Evolutionary conservation across 805 yeast species (phyloP).

Genomic region (Candida maltosa): DNA sequence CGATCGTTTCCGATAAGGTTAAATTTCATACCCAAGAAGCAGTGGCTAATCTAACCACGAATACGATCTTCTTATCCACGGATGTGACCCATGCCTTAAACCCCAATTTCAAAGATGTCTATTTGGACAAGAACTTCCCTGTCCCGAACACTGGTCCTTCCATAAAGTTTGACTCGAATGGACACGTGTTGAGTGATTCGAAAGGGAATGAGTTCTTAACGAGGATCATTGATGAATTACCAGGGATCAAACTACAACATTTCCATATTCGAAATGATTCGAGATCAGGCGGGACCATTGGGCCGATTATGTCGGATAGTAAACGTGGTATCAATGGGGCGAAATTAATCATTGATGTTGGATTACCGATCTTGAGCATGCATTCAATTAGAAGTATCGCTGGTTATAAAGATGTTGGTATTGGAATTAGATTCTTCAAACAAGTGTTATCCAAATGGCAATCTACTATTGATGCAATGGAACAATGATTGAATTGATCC

Average conservation of each 20-base stretch:
- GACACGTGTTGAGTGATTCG: constrained; percentile 36
- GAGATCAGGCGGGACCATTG: constrained; percentile 43
- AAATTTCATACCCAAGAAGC: constrained; percentile 5
- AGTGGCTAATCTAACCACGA: constrained; percentile 14
- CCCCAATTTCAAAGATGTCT: constrained; percentile 34
- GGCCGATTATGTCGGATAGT: constrained; percentile 37
- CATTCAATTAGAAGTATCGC: constrained; percentile 37
- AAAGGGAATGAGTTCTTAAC: constrained; percentile 24
- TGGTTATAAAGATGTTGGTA: constrained; percentile 37
- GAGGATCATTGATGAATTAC: constrained; percentile 16
- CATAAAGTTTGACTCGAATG: constrained; percentile 34
- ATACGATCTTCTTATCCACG: constrained; percentile 35
- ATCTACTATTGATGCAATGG: constrained; percentile 3
- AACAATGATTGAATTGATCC: no score
- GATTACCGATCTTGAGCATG: constrained; percentile 41
- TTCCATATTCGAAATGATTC: constrained; percentile 40
- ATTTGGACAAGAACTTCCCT: constrained; percentile 32
- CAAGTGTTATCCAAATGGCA: constrained; percentile 30
- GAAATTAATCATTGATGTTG: constrained; percentile 33
- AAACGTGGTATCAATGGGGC: constrained; percentile 19
- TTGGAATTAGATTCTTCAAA: constrained; percentile 31
- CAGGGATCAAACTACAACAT: constrained; percentile 27
- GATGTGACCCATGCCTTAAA: constrained; percentile 44
- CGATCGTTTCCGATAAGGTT: constrained; percentile 1
- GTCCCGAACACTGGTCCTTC: constrained; percentile 37